Evolutionary conservation across 257 asterid species (phyloP), one percentile per base, ranked within the genome.

Genomic region (Rehmannia glutinosa): DNA sequence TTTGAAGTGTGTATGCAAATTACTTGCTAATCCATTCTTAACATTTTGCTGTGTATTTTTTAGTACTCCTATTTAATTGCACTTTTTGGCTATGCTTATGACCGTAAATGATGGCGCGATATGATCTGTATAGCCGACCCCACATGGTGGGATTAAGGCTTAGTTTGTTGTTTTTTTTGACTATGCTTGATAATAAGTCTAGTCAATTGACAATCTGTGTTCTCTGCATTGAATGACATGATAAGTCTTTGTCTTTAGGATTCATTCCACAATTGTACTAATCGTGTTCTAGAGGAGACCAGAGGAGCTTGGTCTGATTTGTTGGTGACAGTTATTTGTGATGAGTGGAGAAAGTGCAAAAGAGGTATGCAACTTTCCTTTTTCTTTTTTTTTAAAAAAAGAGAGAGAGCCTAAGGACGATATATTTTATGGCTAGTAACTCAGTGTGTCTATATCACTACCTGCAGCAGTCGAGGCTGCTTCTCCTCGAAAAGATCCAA

Each of bases 281-380:
- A 66, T 54, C 75, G 72, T 73, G 83, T 94, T 69, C 72, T 94
- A 41, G 85, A 83, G 82, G 97, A 94, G 86, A 73, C 96, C 32
- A 80, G 75, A 64, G 97, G 99, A 77, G 77, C 87, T 64, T 94
- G 99, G 99, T 71, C 85, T 75, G 99, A 94, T 84, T 39, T 84
- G 66, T 78, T 94, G 71, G 78, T 83, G 58, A 60, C 82, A 12
- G 78, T 85, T 69, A 78, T 94, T 38, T 83, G 84, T 77, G 93
- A 94, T 74, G 97, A 94, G 82, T 94, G 99, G 99, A 88, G 88
- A 80, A 88, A 89, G 78, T 94, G 99, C 87, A 94, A 94, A 88
- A 86, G 96, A 87, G 96, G 99, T 88, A 59, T 52, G 71, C 6
- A 25, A 16, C 50, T 54, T 35, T 24, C 17, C 33, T 23, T 32